A percentile compares a stretch with the other conserved stretches of the same genome.
These are phyloP conservation scores for Nothomitra cinnamomea DNA, from an alignment of 2,329 filamentous ascomycete species.

Conservation along the genomic window DNA sequence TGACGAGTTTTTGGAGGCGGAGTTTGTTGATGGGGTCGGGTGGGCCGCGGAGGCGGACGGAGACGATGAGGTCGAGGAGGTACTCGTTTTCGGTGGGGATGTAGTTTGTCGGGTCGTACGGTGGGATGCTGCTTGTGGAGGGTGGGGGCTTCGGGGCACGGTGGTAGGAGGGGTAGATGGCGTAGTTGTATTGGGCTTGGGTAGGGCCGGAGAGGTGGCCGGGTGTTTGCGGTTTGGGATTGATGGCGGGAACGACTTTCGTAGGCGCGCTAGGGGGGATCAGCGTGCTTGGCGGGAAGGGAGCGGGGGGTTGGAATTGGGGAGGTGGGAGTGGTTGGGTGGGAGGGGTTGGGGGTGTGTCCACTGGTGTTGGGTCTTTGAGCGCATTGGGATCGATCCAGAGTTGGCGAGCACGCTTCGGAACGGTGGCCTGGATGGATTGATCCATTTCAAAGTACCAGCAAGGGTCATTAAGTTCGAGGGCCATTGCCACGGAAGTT, in stretches of 20 bases:
- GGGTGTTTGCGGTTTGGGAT: not conserved
- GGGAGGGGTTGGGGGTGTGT: no score
- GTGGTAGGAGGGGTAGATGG: not conserved
- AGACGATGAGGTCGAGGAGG: not conserved
- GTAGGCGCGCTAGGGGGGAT: not conserved
- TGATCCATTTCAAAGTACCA: constrained; percentile 6
- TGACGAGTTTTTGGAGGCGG: not conserved
- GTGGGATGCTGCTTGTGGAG: no score
- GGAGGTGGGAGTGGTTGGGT: no score
- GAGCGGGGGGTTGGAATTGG: no score
- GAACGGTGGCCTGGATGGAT: not conserved
- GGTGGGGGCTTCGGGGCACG: not conserved
- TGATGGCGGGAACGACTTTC: not conserved
- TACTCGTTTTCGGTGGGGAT: not conserved
- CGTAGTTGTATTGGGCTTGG: not conserved
- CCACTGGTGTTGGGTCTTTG: not conserved
- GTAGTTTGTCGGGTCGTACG: not conserved
- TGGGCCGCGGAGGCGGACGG: not conserved
- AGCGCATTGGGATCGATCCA: not conserved
- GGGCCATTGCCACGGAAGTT: constrained; percentile 11
- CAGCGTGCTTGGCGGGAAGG: no score
- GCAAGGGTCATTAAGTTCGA: constrained; percentile 14
- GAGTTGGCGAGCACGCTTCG: not conserved
- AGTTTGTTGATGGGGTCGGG: not conserved
- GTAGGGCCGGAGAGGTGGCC: no score